Base-by-base conservation (phyloP, 1,284 basidiomycete genomes). In the Waitea zeae region DNA sequence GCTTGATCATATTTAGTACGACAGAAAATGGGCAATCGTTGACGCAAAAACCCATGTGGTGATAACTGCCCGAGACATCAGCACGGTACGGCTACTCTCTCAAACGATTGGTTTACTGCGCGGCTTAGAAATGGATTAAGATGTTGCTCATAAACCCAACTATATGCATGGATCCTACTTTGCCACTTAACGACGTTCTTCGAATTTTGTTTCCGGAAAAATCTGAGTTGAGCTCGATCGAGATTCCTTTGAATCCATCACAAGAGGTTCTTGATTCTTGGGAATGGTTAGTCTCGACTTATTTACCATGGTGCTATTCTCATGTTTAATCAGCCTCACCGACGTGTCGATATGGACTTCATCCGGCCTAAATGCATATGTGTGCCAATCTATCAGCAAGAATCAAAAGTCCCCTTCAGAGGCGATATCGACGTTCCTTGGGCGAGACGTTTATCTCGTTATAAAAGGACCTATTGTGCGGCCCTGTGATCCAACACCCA, bases 391-490 rank as follows among this genome's bases (percentile, higher is more conserved):
- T 7, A n/a, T n/a, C n/a, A n/a, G 24, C n/a, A n/a, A 7, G 24
- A 7, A 7, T 7, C 47, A 64, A 4, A 37, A 48, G 20, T 38
- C 49, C 6, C 40, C 52, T 15, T 43, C 42, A 14, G 41, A 45
- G 33, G 44, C 45, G 20, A 51, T 82, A 24, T 74, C 73, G 3
- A 52, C 57, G 30, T 82, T 70, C 53, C 57, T 81, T 40, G 67
- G 56, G 14, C 63, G 58, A 28, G 54, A 64, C 0, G 77, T 79
- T 1, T 61, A 71, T 39, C 58, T 84, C 30, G 56, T 74, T 29
- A 64, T 65, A 54, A 83, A 82, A 46, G 79, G 80, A 7, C 66
- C 67, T 0, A 52, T 57, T 6, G 57, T 59, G 18, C 69, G 79
- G 5, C 40, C 41, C 1, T 66, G 67, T 40, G 54, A 52, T 12